Percentiles rank a stretch among this genome's conserved stretches.
Conservation (phyloP, 495 filamentous ascomycete genomes). For the Penicillium chermesinum region DNA sequence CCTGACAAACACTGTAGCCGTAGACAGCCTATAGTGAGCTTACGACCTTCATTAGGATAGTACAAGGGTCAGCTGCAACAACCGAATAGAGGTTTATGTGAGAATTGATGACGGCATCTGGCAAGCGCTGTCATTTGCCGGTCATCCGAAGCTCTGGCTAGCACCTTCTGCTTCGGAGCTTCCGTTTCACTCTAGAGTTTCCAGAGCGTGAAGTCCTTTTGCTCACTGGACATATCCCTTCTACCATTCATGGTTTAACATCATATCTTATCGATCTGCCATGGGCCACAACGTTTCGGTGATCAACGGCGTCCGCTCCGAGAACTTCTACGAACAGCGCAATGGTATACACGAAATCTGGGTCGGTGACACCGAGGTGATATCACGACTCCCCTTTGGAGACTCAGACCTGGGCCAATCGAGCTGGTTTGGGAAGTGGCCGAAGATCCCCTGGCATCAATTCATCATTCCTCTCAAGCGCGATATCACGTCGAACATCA, state of each 20-base stretch:
- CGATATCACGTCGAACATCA: neutral
- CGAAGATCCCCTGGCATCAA: slow-evolving; percentile 40
- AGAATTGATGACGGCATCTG: too few species aligned
- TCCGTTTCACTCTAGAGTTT: too few species aligned
- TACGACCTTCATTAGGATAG: too few species aligned
- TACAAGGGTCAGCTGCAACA: too few species aligned
- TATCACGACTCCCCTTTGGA: slow-evolving; percentile 36
- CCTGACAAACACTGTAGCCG: too few species aligned
- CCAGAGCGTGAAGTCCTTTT: too few species aligned
- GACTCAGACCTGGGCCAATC: slow-evolving; percentile 34
- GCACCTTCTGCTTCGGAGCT: too few species aligned
- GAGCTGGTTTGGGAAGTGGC: slow-evolving; percentile 26
- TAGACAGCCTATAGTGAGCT: too few species aligned
- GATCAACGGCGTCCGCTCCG: slow-evolving; percentile 29
- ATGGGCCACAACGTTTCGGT: slow-evolving; percentile 36
- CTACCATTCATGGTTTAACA: neutral
- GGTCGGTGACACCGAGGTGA: slow-evolving; percentile 30
- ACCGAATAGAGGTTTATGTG: too few species aligned
- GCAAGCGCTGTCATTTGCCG: too few species aligned
- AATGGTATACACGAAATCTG: slow-evolving; percentile 41
- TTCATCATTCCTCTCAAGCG: slow-evolving; percentile 39
- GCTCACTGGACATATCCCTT: too few species aligned
- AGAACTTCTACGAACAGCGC: slow-evolving; percentile 28
- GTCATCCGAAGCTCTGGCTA: too few species aligned
- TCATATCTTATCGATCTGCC: neutral